These are phyloP conservation scores for Rhodocollybia butyracea DNA, from an alignment of 768 basidiomycete species.

Conservation along the genomic window DNA sequence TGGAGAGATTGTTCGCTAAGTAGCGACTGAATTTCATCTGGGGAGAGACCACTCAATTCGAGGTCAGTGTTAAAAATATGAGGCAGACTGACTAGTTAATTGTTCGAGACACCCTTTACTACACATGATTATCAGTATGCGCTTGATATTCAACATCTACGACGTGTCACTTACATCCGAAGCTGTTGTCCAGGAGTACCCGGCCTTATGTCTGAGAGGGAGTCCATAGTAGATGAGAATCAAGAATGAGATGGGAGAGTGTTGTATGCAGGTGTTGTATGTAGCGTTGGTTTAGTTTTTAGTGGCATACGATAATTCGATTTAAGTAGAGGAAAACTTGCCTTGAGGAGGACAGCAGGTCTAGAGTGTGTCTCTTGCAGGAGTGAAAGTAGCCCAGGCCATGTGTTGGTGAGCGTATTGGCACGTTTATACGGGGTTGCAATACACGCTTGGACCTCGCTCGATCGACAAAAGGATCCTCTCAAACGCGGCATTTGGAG, in stretches of 20 bases:
- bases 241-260: background rate
- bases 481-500: background rate
- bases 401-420: background rate
- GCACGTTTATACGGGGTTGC: background rate
- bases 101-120: constrained; percentile 30
- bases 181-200: background rate
- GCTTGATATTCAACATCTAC: background rate
- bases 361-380: background rate
- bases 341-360: background rate
- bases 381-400: background rate
- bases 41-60: background rate
- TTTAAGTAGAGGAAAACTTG: background rate
- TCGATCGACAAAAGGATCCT: background rate
- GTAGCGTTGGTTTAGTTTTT: too few relatives aligned
- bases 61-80: too few relatives aligned
- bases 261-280: background rate
- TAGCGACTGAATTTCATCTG: constrained; percentile 38
- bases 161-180: constrained; percentile 12
- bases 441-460: background rate
- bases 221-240: background rate
- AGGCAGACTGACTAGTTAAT: constrained; percentile 25
- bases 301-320: background rate
- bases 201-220: background rate
- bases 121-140: background rate
- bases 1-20: constrained; percentile 28